Base-by-base conservation (phyloP, 2,329 filamentous ascomycete genomes). In the Aspergillus sclerotialis region DNA sequence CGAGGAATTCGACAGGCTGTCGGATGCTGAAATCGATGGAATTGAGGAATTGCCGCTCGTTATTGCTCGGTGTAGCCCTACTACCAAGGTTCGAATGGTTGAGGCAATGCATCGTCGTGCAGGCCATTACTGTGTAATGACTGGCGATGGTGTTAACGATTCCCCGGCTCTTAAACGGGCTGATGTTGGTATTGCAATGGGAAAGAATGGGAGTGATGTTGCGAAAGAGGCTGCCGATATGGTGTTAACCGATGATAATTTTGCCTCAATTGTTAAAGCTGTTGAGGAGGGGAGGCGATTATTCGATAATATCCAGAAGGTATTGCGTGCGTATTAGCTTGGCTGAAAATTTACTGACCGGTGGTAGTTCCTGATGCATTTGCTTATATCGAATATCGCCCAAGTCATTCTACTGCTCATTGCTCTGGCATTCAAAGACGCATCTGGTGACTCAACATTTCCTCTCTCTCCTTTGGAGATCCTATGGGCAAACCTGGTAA, bases 401-500 rank as follows among this genome's bases (percentile, higher is more conserved):
- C 85, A 93, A 61, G 87, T 90, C 9, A 80, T 85, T 40, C 75
- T 87, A 2, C 71, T 94, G 10, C 76, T 94, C 23, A 79, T 85
- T 15, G 87, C 86, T 28, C 76, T 94, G 3, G 81, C 73, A 1
- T 93, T 94, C 67, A 82, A 86, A 49, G 88, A 94, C 54, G 37
- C 58, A 1, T 65, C 72, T 4, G 73, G 75, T 2, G 72, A 82
- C 38, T 92, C 86, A 0, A 85, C 93, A 7, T 94, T 93, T 56
- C 87, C 87, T 3, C 74, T 94, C 19, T 82, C 84, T 1, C 86
- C 87, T 2, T 73, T 94, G 10, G 81, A 94, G 48, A 90, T 94
- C 39, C 72, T 94, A 37, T 94, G 86, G 87, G 85, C 93, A 55
- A 94, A 93, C 60, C 84, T 94, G 75, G 75, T 92, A 30, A 94